These are phyloP conservation scores for Pyrenophora seminiperda DNA, from an alignment of 2,329 filamentous ascomycete genomes.

Conservation along the genomic window DNA sequence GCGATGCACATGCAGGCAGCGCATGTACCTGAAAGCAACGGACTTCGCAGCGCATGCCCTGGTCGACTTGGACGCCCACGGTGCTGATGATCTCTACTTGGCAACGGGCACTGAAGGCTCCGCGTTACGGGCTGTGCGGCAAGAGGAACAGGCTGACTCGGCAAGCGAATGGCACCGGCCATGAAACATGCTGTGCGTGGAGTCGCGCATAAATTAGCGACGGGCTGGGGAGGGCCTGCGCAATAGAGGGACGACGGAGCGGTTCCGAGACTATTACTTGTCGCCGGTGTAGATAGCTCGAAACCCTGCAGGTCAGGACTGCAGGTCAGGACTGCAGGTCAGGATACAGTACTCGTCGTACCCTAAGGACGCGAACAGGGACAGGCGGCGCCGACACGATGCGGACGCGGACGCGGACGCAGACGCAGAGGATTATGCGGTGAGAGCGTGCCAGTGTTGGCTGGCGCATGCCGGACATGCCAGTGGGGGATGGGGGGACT, in stretches of 20 bases:
- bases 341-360: no score
- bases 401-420: constrained; percentile 10
- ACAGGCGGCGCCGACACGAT: constrained; percentile 5
- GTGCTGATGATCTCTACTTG: constrained; percentile 35
- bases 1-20: neutral
- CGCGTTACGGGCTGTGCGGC: constrained; percentile 21
- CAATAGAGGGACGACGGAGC: constrained; percentile 8
- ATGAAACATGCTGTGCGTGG: constrained; percentile 28
- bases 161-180: constrained; percentile 17
- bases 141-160: constrained; percentile 22
- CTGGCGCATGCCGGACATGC: constrained; percentile 6
- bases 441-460: constrained; percentile 19
- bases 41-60: constrained; percentile 2
- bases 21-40: constrained; percentile 27
- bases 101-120: constrained; percentile 29
- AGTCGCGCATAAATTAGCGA: constrained; percentile 12
- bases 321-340: constrained; percentile 15
- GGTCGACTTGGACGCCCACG: constrained; percentile 29
- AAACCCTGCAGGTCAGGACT: neutral
- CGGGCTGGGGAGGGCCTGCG: constrained; percentile 10
- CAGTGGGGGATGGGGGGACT: constrained; percentile 14
- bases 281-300: constrained; percentile 10
- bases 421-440: constrained; percentile 21
- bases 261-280: constrained; percentile 3
- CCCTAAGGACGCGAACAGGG: no score